phyloP scores from a whole-genome alignment of 2,329 filamentous ascomycete species.

The Annulohypoxylon truncatum region DNA sequence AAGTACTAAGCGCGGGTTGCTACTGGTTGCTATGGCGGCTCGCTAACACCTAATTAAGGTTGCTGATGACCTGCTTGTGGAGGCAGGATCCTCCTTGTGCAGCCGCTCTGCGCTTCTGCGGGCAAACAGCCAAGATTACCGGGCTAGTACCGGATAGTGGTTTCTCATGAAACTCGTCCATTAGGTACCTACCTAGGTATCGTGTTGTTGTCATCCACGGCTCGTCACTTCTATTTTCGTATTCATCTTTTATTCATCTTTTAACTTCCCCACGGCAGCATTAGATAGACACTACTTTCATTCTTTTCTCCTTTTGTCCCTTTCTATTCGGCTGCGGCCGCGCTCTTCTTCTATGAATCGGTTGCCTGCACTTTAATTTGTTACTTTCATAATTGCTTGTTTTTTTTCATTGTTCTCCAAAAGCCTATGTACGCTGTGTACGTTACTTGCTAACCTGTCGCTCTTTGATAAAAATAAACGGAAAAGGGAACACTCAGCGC shows the following conservation, averaged over 20 bases:
- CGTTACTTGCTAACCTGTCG: conserved; percentile 16
- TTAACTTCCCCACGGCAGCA: conserved; percentile 3
- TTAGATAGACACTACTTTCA: conserved; percentile 18
- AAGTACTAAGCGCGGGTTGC: conserved; percentile 18
- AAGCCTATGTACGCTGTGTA: neutral
- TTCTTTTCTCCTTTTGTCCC: conserved; percentile 30
- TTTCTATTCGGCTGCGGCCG: conserved; percentile 20
- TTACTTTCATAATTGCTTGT: conserved; percentile 1
- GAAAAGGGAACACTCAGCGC: conserved; percentile 26
- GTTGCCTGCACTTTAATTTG: conserved; percentile 6
- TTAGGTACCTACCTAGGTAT: conserved; percentile 1
- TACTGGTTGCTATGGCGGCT: conserved; percentile 29
- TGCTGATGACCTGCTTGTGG: conserved; percentile 2
- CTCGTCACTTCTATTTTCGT: conserved; percentile 12
- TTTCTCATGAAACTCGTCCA: conserved; percentile 13
- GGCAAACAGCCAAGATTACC: conserved; percentile 15
- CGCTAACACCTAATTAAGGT: neutral
- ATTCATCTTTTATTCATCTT: conserved; percentile 29
- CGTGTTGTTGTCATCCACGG: conserved; percentile 17
- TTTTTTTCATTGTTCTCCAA: neutral
- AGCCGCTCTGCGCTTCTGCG: conserved; percentile 4
- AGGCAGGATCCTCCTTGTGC: conserved; percentile 4
- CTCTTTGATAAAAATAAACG: conserved; percentile 25
- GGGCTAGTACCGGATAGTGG: conserved; percentile 5
- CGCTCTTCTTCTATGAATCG: conserved; percentile 11